Base-by-base conservation (phyloP, 148 eudicot genomes). In the Nepenthes gracilis region DNA sequence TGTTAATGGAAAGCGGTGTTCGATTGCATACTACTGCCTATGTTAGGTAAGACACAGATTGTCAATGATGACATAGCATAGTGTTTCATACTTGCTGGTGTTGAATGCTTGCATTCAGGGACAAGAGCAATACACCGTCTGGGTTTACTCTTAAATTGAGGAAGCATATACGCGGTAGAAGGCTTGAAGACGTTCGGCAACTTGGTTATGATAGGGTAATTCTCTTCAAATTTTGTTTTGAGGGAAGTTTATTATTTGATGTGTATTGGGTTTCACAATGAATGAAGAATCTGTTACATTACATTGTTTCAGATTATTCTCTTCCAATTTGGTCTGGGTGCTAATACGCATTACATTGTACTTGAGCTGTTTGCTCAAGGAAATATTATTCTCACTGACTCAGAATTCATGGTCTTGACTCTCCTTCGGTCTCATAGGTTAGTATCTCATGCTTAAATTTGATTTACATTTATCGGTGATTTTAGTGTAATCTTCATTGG, bases 381-480 rank as follows among this genome's bases (percentile, higher is more conserved):
- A 62, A 93, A 93, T 60, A 84, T 93, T 64, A 59, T 93, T 65
- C 96, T 93, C 68, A 83, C 96, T 1, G 98, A 93, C 65, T 70
- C 86, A 33, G 95, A 88, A 54, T 86, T 66, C 80, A 88, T 74
- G 50, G 98, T 88, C 66, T 55, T 93, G 80, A 93, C 98, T 60
- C 94, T 93, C 68, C 95, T 93, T 33, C 88, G 98, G 54, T 93
- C 98, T n/a, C 98, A 93, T 79, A 86, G 98, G 97, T 92, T 73
- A 67, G 74, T 68, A 51, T 59, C 53, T 59, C 65, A 55, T 55
- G 56, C 51, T 67, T 43, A 33, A 14, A 5, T 10, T 23, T 38
- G 4, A 55, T 35, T 50, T 55, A 36, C 23, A 12, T 57, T 6
- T 11, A 45, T 45, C 23, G 23, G 23, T 23, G 23, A 23, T 23